A percentile compares a stretch with the other conserved stretches of the same genome.
These are phyloP conservation scores for Magnaporthiopsis rhizophila DNA, from an alignment of 2,329 filamentous ascomycete species.

Conservation along the genomic window DNA sequence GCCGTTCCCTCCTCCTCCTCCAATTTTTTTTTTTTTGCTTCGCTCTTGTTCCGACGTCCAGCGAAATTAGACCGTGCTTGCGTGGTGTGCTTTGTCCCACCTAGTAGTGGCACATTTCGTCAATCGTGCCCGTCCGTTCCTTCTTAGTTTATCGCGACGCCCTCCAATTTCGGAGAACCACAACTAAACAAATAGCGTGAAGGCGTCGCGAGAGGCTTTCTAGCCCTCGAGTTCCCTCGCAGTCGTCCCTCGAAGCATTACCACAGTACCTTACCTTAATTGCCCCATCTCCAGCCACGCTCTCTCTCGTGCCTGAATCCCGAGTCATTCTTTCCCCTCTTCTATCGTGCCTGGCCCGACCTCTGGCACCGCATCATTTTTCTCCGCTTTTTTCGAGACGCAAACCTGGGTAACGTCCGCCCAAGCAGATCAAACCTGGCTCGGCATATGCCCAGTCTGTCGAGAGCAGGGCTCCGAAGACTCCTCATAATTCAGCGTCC, in stretches of 20 bases:
- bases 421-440: neutral
- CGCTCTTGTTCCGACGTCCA: too few relatives aligned
- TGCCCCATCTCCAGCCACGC: neutral
- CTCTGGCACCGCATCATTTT: neutral
- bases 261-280: neutral
- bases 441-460: neutral
- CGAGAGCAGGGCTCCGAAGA: neutral
- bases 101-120: neutral
- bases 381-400: neutral
- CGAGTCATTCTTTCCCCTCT: neutral
- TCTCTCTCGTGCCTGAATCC: neutral
- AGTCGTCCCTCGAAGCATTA: neutral
- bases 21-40: too few relatives aligned
- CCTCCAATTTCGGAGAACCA: neutral
- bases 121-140: neutral
- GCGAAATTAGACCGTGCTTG: neutral
- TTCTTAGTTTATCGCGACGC: neutral
- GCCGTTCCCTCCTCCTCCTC: too few relatives aligned
- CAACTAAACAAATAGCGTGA: neutral
- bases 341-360: neutral
- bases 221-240: neutral
- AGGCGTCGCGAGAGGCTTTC: neutral
- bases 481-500: neutral
- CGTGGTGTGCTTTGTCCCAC: neutral
- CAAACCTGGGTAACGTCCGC: neutral